Evolutionary conservation across 2,329 filamentous ascomycete genomes (phyloP), one percentile per base, ranked within the genome.

Genomic region (Beauveria medogensis): DNA sequence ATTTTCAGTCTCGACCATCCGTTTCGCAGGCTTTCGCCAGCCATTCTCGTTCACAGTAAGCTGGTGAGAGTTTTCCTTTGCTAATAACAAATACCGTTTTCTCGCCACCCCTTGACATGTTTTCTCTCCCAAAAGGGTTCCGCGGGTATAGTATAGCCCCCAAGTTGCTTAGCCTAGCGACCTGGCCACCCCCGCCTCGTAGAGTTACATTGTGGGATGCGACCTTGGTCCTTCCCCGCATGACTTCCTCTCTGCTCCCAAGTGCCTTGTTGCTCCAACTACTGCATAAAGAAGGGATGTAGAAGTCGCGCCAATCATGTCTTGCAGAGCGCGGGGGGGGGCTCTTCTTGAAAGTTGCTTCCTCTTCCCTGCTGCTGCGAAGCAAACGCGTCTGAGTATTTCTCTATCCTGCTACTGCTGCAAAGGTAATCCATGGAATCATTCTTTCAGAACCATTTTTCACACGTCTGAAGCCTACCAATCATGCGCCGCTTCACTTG

Each of bases 121-220:
- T 16, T 37, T 37, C 34, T 16, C 34, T 16, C 12, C 5, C 34
- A 37, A 30, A 51, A 12, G 7, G 22, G 34, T 12, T n/a, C 46
- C 44, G 14, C n/a, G 24, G 10, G 34, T 43, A 30, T 26, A 37
- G 46, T 30, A 30, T 20, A 37, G 52, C 37, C 47, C 48, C 56
- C 51, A 51, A n/a, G 20, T 41, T 28, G 10, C 8, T 40, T 44
- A 54, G 43, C 34, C 37, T n/a, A 28, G 34, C 58, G 30, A 60
- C 50, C 44, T 37, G 34, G 34, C 14, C 12, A 37, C 34, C 34
- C 34, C 34, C 34, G 34, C 14, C 34, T 37, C 2, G 20, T 41
- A 47, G n/a, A 14, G 58, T 60, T 60, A 41, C 58, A 60, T 60
- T 43, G 43, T 37, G 50, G 50, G 14, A 55, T 54, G 43, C 48